Evolutionary conservation across 2,329 filamentous ascomycete species (phyloP).

Genomic region (Stemphylium beticola): DNA sequence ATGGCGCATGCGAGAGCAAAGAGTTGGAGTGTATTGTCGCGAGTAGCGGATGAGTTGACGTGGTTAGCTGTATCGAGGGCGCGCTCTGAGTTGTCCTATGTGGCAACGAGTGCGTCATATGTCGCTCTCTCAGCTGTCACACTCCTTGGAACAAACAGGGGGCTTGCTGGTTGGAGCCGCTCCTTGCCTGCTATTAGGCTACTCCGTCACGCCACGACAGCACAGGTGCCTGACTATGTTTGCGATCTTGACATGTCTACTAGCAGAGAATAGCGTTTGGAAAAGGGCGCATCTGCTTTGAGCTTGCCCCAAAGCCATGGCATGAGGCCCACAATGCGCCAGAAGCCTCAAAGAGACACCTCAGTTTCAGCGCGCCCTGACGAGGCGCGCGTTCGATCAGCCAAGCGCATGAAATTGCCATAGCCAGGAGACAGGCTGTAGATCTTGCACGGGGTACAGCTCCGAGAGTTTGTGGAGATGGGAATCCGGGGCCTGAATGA

Average conservation of each 20-base stretch:
- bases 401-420: not conserved
- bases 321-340: not conserved
- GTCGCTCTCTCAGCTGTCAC: not conserved
- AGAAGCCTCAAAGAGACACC: not conserved
- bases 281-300: not conserved
- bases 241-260: not conserved
- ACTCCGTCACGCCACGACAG: not conserved
- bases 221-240: not conserved
- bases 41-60: not conserved
- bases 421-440: not conserved
- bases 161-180: not conserved
- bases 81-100: not conserved
- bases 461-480: conserved; percentile 15
- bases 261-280: not conserved
- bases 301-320: not conserved
- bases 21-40: not conserved
- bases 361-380: not conserved
- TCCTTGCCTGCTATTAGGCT: not conserved
- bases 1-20: not conserved
- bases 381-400: not conserved
- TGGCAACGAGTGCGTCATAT: not conserved
- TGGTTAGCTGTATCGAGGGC: not conserved
- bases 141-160: conserved; percentile 2
- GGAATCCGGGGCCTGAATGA: conserved; percentile 20
- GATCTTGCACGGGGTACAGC: conserved; percentile 10